Evolutionary conservation across 768 basidiomycete genomes (phyloP).

Genomic region (Mycena metata): DNA sequence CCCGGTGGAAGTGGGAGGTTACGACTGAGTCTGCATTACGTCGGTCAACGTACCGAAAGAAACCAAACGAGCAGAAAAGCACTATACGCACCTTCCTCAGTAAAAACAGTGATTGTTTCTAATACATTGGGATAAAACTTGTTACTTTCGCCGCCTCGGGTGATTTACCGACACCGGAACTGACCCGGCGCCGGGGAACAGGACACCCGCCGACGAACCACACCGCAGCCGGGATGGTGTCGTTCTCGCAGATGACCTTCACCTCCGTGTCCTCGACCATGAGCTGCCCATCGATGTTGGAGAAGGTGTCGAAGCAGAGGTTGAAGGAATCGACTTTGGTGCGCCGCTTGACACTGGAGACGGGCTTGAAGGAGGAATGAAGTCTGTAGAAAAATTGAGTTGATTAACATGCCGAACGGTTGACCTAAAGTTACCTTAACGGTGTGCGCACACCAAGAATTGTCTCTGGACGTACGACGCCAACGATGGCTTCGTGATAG

Average conservation of each 20-base stretch:
- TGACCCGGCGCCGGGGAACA: slow-evolving; percentile 70
- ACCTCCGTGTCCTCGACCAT: slow-evolving; percentile 67
- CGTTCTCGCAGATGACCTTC: slow-evolving; percentile 68
- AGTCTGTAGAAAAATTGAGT: slow-evolving; percentile 58
- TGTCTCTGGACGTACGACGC: slow-evolving; percentile 77
- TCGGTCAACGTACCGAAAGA: background rate
- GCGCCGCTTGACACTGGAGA: slow-evolving; percentile 69
- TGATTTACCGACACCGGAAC: slow-evolving; percentile 61
- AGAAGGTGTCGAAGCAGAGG: slow-evolving; percentile 96
- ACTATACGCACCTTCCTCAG: slow-evolving; percentile 82
- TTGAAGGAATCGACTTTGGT: slow-evolving; percentile 84
- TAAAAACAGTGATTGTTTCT: slow-evolving; percentile 96
- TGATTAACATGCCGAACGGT: background rate
- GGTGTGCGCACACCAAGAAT: slow-evolving; percentile 69
- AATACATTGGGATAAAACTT: slow-evolving; percentile 92
- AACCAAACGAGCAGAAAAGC: background rate
- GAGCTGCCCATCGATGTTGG: slow-evolving; percentile 69
- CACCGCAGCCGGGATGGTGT: slow-evolving; percentile 78
- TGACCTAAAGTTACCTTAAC: slow-evolving; percentile 72
- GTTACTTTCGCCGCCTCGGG: slow-evolving; percentile 57
- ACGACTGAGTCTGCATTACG: slow-evolving; percentile 74
- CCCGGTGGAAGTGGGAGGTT: slow-evolving; percentile 84
- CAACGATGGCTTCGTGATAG: slow-evolving; percentile 87
- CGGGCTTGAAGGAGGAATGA: slow-evolving; percentile 84
- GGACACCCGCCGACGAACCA: slow-evolving; percentile 83